Evolutionary conservation across 371 early-diverging fungal genomes (phyloP), one percentile per base, ranked within the genome.

Genomic region (Phascolomyces articulosus): DNA sequence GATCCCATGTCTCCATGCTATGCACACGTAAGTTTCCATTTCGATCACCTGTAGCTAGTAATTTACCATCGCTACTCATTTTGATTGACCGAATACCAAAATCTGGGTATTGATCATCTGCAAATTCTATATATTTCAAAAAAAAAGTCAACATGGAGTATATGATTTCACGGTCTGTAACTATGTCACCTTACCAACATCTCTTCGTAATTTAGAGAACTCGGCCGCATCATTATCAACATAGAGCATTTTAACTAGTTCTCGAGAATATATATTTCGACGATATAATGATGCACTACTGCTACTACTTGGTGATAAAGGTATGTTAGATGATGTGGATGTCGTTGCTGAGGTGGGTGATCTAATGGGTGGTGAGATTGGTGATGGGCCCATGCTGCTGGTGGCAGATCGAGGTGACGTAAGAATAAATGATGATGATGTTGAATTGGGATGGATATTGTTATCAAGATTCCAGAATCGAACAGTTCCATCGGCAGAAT

Each of bases 401-500:
- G 51, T n/a, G 27, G 60, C 34, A 27, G 71, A 60, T 51, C 51
- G 51, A 4, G 51, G 51, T 26, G 73, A 56, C 23, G 73, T 54
- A 23, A 66, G 55, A 24, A 34, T 60, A 26, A 62, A 60, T 23
- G 63, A 55, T 4, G 76, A 72, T 1, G 72, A 62, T 6, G 79
- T 68, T 2, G 70, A 57, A 10, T 66, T 38, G 15, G 67, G 58
- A 40, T 61, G 55, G 0, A 58, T 21, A 7, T 64, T 49, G 40
- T 64, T 47, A 58, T 89, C 90, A 8, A 90, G 55, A 63, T 89
- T 90, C 95, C 95, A 95, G 67, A 95, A 90, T 6, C 91, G 80
- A 31, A 93, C 85, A 0, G 93, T 93, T 16, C 91, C 90, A 74
- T 95, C 95, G 1, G 89, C 87, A 0, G 93, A 92, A 60, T 87